Evolutionary conservation across 2,329 filamentous ascomycete species (phyloP), one percentile per base, ranked within the genome.

Genomic region (Pyrenophora graminea): DNA sequence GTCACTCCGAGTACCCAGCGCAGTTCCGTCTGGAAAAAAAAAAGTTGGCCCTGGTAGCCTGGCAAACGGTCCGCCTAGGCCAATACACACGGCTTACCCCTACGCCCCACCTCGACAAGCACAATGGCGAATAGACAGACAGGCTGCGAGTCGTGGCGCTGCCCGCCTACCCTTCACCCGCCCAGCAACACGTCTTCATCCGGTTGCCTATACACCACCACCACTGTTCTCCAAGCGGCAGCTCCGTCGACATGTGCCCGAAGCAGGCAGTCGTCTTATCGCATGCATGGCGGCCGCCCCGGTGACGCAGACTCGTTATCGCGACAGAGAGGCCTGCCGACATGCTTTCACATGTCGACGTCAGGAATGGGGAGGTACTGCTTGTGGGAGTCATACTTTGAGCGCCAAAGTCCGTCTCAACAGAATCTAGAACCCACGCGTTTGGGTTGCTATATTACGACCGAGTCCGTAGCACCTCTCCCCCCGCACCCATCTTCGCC

Each of bases 121-220:
- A 19, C 21, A 43, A 46, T 49, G 54, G 53, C 49, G 53, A 45
- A 53, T 55, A 52, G 54, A 47, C 23, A 33, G 41, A 32, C 40
- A 9, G 36, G 23, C 27, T 39, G 42, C 46, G 51, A 50, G 40
- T 40, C 45, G 43, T 53, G 40, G 52, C 48, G 48, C 23, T 32
- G 45, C 40, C 42, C 40, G 19, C 46, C 36, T 19, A 17, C 41
- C 38, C 31, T 41, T 49, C 42, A 46, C 50, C 50, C 45, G 43
- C 40, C 39, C 34, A 48, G 34, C 36, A 51, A 32, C 51, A 45
- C 43, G 15, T 42, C 42, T 36, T 23, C 32, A 12, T 39, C 36
- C 17, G 48, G 53, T 45, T 56, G 48, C 56, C 56, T 59, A 54
- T 59, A 59, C 56, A 59, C 56, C 54, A 55, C 56, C 54, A 55